These are phyloP conservation scores for Omphalotus guepiniiformis DNA, from an alignment of 768 basidiomycete genomes.

Conservation along the genomic window DNA sequence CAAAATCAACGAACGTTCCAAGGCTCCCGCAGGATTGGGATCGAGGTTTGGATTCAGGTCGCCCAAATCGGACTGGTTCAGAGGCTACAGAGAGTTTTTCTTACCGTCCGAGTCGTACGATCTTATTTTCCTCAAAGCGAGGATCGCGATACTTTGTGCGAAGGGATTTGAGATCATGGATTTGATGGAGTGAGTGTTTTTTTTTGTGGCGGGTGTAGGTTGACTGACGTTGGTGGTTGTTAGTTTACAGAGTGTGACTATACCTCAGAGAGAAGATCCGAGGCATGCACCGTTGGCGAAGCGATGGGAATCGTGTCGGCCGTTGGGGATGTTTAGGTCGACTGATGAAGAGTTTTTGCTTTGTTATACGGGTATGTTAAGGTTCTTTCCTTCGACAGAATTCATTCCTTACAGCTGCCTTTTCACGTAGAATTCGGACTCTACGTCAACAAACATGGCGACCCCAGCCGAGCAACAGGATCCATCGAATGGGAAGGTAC, in stretches of 20 bases:
- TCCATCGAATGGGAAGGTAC: conserved; percentile 95
- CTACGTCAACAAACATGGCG: conserved; percentile 87
- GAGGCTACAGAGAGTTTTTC: conserved; percentile 93
- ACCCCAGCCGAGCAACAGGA: conserved; percentile 63
- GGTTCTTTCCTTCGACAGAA: background rate
- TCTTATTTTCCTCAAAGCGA: conserved; percentile 88
- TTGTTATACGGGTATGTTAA: conserved; percentile 80
- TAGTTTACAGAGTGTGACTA: conserved; percentile 85
- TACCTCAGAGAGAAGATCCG: conserved; percentile 74
- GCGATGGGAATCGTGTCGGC: conserved; percentile 81
- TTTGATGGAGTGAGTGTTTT: conserved; percentile 68
- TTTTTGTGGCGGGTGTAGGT: background rate
- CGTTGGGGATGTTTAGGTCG: conserved; percentile 92
- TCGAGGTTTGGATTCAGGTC: conserved; percentile 75
- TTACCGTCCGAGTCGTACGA: conserved; percentile 88
- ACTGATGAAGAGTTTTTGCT: conserved; percentile 91
- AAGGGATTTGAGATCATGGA: conserved; percentile 99
- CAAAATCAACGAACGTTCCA: conserved; percentile 76
- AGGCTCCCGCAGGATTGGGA: conserved; percentile 64
- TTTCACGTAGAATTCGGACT: conserved; percentile 72
- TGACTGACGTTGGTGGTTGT: background rate
- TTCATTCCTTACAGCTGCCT: background rate
- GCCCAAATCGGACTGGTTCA: conserved; percentile 90
- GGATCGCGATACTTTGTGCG: conserved; percentile 88
- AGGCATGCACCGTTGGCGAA: conserved; percentile 69